Base-by-base conservation (phyloP, 1,284 basidiomycete species). In the Rhizoctonia solani region DNA sequence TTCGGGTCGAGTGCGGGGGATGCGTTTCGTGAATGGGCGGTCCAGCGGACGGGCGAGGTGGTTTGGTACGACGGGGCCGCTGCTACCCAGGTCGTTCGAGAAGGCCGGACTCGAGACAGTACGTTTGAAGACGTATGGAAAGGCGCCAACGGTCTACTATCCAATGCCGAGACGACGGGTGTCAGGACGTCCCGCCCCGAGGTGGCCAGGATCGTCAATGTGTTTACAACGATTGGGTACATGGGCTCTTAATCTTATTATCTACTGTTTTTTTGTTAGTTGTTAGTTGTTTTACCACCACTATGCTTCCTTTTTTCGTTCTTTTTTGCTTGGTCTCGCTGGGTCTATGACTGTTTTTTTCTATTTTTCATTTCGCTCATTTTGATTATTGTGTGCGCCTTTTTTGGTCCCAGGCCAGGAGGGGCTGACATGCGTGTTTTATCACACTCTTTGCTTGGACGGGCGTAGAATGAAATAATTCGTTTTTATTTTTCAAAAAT, bases 1-100 rank as follows among this genome's bases (percentile, higher is more conserved):
- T 87, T 87, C 72, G 87, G 86, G 13, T 83, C 85, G 30, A 74
- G 79, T 46, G 75, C 79, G 53, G 83, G 81, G 2, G 73, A 76
- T 21, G 75, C 77, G 21, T 74, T 87, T 52, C 81, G 86, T 13
- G 74, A 80, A 41, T 87, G 85, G 85, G 80, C 83, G 3, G 81
- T 86, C 54, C 76, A 78, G 29, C 78, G 75, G 16, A 74, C 78
- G 27, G 73, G 75, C 32, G 73, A 74, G 19, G 73, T 87, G 32
- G 73, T 76, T 19, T 88, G 86, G 86, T 76, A 85, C 2, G 79
- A 85, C 66, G 78, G 77, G 65, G 76, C 83, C n/a, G 76, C 79
- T 11, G 81, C 85, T 11, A 75, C 80, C 19, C 72, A 77, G 54
- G 78, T 85, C 50, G 83, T 85, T 42, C 77, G 76, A 25, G 86